Evolutionary conservation across 495 filamentous ascomycete species (phyloP), one percentile per base, ranked within the genome.

Genomic region (Halenospora varia): DNA sequence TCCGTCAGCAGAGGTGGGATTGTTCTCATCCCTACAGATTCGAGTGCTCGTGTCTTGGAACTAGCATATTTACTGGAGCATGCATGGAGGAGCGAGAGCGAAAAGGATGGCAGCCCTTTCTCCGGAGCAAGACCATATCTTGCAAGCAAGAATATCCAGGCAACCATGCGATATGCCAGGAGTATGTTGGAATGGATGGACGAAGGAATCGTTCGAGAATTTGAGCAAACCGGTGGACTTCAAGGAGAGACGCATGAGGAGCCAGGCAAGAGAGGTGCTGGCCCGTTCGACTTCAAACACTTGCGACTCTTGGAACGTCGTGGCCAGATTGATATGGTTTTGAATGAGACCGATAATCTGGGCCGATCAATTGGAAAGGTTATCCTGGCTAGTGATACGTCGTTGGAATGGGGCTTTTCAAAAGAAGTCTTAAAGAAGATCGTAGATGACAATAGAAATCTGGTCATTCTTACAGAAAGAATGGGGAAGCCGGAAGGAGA

Each of bases 131-230:
- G 84, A 53, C 71, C 96, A 0, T 97, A 92, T 67, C 71, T 99
- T 35, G 93, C 89, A 0, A 90, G 89, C 18, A 86, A 82, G 48
- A 92, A 86, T 59, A 85, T 88, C 51, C 81, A 84, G 51, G 88
- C 88, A 22, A 93, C 90, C 1, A 90, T 96, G 85, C 76, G 87
- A 55, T 85, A 96, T 53, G 88, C 92, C 15, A 81, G 91, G 59
- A 97, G 93, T 68, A 96, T 97, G 91, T 73, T 97, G 53, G 94
- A 99, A 69, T 99, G 94, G 94, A 97, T 97, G 91, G 92, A 97
- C 65, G 92, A 96, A 63, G 86, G 81, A 48, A 91, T 99, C 49
- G 82, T 96, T 51, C 82, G 87, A 48, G 92, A 97, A 60, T 95
- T 96, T 55, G 95, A 99, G 70, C 85, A 87, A 1, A 84, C 87